Conservation (phyloP, 352 stramenopile species). For the Phytophthora kernoviae region DNA sequence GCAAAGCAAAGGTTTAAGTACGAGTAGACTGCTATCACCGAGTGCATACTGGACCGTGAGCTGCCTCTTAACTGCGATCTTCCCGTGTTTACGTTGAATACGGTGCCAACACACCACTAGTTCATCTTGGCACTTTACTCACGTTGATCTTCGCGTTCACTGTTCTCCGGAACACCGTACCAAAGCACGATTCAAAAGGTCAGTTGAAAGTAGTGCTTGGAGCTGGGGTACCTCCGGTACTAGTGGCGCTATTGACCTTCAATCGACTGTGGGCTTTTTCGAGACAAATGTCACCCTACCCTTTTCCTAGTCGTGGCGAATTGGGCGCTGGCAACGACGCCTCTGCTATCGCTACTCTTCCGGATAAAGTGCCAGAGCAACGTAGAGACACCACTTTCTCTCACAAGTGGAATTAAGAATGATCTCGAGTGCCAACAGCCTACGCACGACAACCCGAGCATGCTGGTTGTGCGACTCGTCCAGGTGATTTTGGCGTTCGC, state of each 20-base stretch:
- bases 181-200: constrained; percentile 3
- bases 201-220: constrained; percentile 16
- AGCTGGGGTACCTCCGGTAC: constrained; percentile 22
- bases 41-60: constrained; percentile 42
- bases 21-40: constrained; percentile 13
- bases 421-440: constrained; percentile 22
- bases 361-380: constrained; percentile 17
- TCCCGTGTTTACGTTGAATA: constrained; percentile 69
- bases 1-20: constrained; percentile 1
- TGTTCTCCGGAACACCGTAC: constrained; percentile 5
- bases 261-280: constrained; percentile 47
- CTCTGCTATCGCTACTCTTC: constrained; percentile 34
- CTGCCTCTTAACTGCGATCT: constrained; percentile 64
- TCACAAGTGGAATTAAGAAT: constrained; percentile 9
- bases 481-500: constrained; percentile 54
- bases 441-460: not conserved
- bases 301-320: constrained; percentile 46
- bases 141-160: constrained; percentile 5
- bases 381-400: not conserved
- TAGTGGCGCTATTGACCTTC: constrained; percentile 41
- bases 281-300: constrained; percentile 33
- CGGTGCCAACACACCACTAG: constrained; percentile 50
- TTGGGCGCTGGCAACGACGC: constrained; percentile 46
- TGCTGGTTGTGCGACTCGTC: constrained; percentile 40
- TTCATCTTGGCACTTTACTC: constrained; percentile 47